Base-by-base conservation (phyloP, 2,329 filamentous ascomycete species). In the Ophiostoma sp. region DNA sequence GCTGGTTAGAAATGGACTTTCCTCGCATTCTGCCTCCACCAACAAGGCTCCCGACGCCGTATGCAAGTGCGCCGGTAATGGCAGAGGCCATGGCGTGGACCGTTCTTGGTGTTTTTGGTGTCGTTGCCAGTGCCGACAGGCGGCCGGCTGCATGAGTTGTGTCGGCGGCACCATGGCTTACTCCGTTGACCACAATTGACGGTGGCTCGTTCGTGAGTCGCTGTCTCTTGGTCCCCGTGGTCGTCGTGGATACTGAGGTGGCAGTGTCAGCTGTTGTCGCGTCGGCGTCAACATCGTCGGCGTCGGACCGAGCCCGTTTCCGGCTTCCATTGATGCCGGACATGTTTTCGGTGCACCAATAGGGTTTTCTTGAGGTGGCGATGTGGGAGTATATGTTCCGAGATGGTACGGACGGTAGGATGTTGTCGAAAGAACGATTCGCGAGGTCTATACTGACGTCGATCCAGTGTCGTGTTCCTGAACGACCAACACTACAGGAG, bases 71-170 rank as follows among this genome's bases (percentile, higher is more conserved):
- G 1, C 71, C 72, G 4, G 68, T 65, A 11, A 72, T 70, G 14
- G 73, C 72, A 11, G 71, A 73, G 3, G 73, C 70, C 7, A 74
- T 69, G 6, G 69, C 67, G 12, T 70, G 66, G 44, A 72, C 69
- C 1, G 71, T 70, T 36, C 69, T 67, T 27, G 73, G 71, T 1
- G 72, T 74, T 60, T 72, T 69, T 8, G 72, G 74, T 1, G 72
- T 74, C 6, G 63, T 60, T 38, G 60, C 60, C 60, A 63, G 60
- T 11, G 38, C 38, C 14, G 60, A 41, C 7, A 63, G 40, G 18
- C 60, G 60, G 9, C 49, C 44, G 14, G 64, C 40, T 41, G n/a
- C 41, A 4, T 45, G 45, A 18, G 45, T 45, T 12, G 45, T 18
- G 18, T 55, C 44, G 18, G 42, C 40, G 1, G 58, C 55, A 38